These are phyloP conservation scores for Phaffomyces antillensis DNA, from an alignment of 805 yeast genomes.

Conservation along the genomic window DNA sequence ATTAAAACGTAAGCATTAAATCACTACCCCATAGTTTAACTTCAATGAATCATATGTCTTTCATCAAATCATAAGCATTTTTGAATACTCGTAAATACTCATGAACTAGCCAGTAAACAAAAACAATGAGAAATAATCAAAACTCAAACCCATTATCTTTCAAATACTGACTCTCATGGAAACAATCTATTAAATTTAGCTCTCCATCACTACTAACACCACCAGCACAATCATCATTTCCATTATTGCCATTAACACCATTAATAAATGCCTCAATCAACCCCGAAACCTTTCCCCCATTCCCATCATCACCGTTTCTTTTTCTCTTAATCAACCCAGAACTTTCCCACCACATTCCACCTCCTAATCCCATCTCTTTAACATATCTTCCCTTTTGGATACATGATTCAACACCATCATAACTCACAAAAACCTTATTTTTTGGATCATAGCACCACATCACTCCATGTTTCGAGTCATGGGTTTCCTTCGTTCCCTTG, in stretches of 20 bases:
- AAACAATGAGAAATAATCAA: neutral
- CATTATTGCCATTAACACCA: constrained; percentile 14
- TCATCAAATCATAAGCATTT: too few relatives aligned
- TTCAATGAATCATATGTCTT: too few relatives aligned
- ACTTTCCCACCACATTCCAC: constrained; percentile 96
- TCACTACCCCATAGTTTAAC: too few relatives aligned
- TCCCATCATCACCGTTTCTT: too few relatives aligned
- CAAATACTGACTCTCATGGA: constrained; percentile 11
- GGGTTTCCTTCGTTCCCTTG: constrained; percentile 35
- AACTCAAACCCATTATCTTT: constrained; percentile 3
- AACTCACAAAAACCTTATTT: constrained; percentile 41
- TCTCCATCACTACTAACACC: too few relatives aligned
- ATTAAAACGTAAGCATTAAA: too few relatives aligned
- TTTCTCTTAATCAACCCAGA: constrained; percentile 36
- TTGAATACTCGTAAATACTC: too few relatives aligned
- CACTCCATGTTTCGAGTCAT: constrained; percentile 47
- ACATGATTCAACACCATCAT: constrained; percentile 56
- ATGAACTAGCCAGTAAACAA: too few relatives aligned
- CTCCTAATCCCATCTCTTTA: constrained; percentile 45
- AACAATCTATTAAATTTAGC: constrained; percentile 4
- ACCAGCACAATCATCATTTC: constrained; percentile 3
- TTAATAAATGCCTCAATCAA: constrained; percentile 39
- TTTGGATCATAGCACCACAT: constrained; percentile 42
- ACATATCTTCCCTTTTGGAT: constrained; percentile 56
- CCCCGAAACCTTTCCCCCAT: constrained; percentile 22